Percentiles rank a stretch among this genome's conserved stretches.
These are phyloP conservation scores for Lentinula lateritia DNA, from an alignment of 768 basidiomycete species.

Conservation along the genomic window DNA sequence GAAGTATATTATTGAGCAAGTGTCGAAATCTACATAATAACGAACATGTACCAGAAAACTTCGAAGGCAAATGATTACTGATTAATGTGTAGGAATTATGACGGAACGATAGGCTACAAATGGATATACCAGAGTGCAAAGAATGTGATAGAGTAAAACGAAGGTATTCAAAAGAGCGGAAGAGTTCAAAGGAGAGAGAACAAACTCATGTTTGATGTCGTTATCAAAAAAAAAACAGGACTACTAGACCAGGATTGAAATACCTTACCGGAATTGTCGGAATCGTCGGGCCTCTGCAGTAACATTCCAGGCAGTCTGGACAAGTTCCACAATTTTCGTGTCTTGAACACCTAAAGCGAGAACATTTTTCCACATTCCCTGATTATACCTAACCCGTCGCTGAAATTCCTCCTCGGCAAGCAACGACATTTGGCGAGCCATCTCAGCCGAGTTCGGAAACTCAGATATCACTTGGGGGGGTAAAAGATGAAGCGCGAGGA, in stretches of 20 bases:
- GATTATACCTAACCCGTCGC: constrained; percentile 34
- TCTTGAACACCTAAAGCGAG: constrained; percentile 49
- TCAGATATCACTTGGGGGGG: constrained; percentile 40
- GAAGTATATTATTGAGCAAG: not conserved
- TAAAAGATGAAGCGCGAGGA: constrained; percentile 48
- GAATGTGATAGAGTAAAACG: not conserved
- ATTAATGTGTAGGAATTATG: not conserved
- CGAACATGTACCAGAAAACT: not conserved
- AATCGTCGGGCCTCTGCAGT: constrained; percentile 57
- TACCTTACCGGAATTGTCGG: constrained; percentile 11
- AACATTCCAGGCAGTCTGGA: constrained; percentile 66
- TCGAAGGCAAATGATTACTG: not conserved
- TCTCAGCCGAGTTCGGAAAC: constrained; percentile 55
- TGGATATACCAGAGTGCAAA: not conserved
- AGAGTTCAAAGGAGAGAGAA: not conserved
- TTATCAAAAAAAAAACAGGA: not conserved
- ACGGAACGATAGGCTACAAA: not conserved
- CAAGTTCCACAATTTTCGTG: constrained; percentile 37
- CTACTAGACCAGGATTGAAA: not conserved
- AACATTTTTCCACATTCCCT: constrained; percentile 65
- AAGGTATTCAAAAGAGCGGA: not conserved
- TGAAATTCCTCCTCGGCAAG: constrained; percentile 34
- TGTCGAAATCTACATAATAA: not conserved
- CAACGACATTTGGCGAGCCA: constrained; percentile 46
- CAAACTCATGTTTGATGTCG: not conserved